Base-by-base conservation (phyloP, 2,329 filamentous ascomycete genomes). In the Aspergillus sp. region DNA sequence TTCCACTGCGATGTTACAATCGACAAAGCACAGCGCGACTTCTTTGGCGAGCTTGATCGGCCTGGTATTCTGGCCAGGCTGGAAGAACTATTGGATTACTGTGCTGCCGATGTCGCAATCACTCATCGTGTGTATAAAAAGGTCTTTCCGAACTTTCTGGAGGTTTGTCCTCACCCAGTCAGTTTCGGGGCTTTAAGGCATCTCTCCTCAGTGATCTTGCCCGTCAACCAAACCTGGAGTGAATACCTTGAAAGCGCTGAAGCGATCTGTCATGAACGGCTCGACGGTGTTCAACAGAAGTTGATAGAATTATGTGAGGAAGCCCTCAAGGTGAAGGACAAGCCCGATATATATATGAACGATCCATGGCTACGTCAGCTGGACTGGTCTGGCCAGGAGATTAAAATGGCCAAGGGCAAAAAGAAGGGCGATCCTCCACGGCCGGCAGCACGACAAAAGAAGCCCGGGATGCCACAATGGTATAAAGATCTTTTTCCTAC, bases 111-210 rank as follows among this genome's bases (percentile, higher is more conserved):
- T 70, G 93, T 98, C 12, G 82, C 83, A 33, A 83, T 96, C 56
- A 98, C 93, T 0, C 93, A 98, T 59, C 82, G 83, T 42, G 86
- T 98, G n/a, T 98, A 91, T 68, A 84, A 88, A 63, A 88, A 88
- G 49, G 89, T 97, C 1, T 93, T 98, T 52, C 88, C 89, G 1
- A 85, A 86, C 48, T 98, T 96, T 58, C 73, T 96, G 19, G 76
- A 88, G 40, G 87, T 86, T 28, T 98, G 93, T 61, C 93, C 93
- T 0, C 94, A 98, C 67, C 93, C 93, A 0, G 93, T 98, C 59
- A 97, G 90, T 68, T 98, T 98, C 60, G 91, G 88, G 2, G 93
- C 93, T 2, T 75, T 98, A 12, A 80, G 93, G 10, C 93, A 97
- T 64, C 76, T 98, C n/a, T 89, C 90, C 0, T 85, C 90, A 0